phyloP scores from a whole-genome alignment of 306 rosid genomes.

The Acacia crassicarpa region DNA sequence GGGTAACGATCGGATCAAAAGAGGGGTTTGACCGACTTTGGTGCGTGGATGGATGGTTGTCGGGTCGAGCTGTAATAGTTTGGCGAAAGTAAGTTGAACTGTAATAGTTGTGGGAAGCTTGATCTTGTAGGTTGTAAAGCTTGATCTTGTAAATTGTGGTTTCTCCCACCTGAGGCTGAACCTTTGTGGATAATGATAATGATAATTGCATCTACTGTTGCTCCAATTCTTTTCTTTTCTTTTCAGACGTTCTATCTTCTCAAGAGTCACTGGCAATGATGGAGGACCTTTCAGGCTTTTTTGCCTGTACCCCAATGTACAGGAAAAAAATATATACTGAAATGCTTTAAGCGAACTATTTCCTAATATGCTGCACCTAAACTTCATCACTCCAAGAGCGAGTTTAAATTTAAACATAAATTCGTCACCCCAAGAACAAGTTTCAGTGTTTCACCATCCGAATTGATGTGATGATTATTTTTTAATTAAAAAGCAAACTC shows the following conservation, averaged over 20 bases:
- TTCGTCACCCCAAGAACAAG: no score
- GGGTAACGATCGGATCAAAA: background rate
- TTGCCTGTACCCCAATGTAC: no score
- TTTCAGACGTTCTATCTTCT: background rate
- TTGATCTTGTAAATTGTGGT: slow-evolving; percentile 31
- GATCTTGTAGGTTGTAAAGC: slow-evolving; percentile 34
- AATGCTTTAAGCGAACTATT: no score
- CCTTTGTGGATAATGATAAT: background rate
- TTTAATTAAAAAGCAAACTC: no score
- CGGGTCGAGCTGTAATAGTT: background rate
- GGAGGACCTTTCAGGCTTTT: background rate
- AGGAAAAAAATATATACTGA: no score
- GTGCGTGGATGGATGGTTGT: background rate
- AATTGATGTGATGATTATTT: no score
- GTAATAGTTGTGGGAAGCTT: background rate
- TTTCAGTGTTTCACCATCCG: no score
- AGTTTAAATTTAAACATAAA: no score
- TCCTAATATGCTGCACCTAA: no score
- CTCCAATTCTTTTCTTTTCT: background rate
- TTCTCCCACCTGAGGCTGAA: background rate
- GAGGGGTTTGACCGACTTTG: slow-evolving; percentile 27
- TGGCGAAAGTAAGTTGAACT: background rate
- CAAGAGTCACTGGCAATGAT: background rate
- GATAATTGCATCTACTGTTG: background rate
- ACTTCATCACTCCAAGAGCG: no score